These are phyloP conservation scores for Pelargonium exstipulatum DNA, from an alignment of 441 rosid genomes.

Conservation along the genomic window DNA sequence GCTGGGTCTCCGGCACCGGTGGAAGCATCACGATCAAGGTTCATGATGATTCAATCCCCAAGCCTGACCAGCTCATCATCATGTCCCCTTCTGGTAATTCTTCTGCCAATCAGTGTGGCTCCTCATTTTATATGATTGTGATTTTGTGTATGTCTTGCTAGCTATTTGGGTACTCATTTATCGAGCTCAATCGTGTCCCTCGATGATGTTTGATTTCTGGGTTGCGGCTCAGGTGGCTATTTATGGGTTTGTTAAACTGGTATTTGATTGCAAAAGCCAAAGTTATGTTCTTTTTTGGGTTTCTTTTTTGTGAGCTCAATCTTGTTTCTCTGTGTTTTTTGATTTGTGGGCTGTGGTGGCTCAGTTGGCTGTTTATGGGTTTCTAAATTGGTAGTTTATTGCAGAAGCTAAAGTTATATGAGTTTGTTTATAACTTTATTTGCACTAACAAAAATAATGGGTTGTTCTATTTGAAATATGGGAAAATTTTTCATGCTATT, in stretches of 20 bases:
- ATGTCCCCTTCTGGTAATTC: constrained; percentile 92
- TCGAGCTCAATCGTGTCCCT: neutral
- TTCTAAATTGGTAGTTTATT: neutral
- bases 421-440: neutral
- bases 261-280: too few relatives aligned
- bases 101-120: neutral
- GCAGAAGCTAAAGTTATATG: neutral
- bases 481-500: neutral
- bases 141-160: neutral
- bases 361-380: neutral
- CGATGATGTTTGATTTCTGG: too few relatives aligned
- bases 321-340: neutral
- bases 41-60: constrained; percentile 71
- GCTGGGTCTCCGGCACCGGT: constrained; percentile 96
- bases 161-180: neutral
- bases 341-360: neutral
- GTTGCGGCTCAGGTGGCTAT: too few relatives aligned
- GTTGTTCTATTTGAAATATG: neutral
- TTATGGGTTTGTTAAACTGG: too few relatives aligned
- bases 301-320: neutral
- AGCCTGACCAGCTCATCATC: constrained; percentile 67
- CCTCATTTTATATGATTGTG: neutral
- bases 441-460: neutral
- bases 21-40: constrained; percentile 87
- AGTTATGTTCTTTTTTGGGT: too few relatives aligned